These are phyloP conservation scores for Calocera cornea DNA, from an alignment of 768 basidiomycete genomes.

Conservation along the genomic window DNA sequence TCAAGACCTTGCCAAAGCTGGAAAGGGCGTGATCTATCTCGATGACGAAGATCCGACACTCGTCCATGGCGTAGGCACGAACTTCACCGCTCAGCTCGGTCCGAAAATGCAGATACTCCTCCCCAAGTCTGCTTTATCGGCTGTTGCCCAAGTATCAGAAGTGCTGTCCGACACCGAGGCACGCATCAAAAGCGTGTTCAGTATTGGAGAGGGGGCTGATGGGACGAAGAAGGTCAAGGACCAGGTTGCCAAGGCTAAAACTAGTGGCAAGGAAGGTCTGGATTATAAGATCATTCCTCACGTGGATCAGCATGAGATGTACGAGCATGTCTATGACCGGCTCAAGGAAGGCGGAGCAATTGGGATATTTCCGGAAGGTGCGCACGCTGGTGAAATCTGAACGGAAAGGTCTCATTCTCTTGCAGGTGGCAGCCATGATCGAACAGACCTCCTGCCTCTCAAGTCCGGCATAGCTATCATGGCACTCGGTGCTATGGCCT, in stretches of 20 bases:
- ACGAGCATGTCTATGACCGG: conserved; percentile 78
- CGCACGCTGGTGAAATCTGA: conserved; percentile 6
- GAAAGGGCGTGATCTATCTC: conserved; percentile 56
- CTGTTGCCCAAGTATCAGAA: conserved; percentile 71
- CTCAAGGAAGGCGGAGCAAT: conserved; percentile 79
- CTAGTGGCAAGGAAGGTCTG: conserved; percentile 46
- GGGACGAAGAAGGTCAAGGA: conserved; percentile 55
- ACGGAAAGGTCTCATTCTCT: too few relatives aligned
- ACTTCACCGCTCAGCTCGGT: conserved; percentile 56
- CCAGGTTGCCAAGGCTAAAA: conserved; percentile 44
- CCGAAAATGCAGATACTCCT: conserved; percentile 79
- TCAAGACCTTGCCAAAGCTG: conserved; percentile 67
- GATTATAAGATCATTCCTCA: conserved; percentile 74
- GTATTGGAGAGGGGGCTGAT: conserved; percentile 57
- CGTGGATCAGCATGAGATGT: conserved; percentile 91
- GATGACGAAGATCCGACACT: conserved; percentile 65
- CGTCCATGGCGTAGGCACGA: conserved; percentile 70
- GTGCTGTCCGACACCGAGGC: conserved; percentile 80
- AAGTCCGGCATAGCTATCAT: conserved; percentile 97
- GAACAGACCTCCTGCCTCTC: conserved; percentile 86
- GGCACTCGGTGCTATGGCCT: conserved; percentile 96
- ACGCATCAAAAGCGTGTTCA: conserved; percentile 74
- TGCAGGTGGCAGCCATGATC: conserved; percentile 92
- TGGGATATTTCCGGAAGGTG: conserved; percentile 97
- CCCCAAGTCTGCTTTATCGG: conserved; percentile 62